phyloP scores from a whole-genome alignment of 208 protist genomes.

The Acanthamoeba sp. region DNA sequence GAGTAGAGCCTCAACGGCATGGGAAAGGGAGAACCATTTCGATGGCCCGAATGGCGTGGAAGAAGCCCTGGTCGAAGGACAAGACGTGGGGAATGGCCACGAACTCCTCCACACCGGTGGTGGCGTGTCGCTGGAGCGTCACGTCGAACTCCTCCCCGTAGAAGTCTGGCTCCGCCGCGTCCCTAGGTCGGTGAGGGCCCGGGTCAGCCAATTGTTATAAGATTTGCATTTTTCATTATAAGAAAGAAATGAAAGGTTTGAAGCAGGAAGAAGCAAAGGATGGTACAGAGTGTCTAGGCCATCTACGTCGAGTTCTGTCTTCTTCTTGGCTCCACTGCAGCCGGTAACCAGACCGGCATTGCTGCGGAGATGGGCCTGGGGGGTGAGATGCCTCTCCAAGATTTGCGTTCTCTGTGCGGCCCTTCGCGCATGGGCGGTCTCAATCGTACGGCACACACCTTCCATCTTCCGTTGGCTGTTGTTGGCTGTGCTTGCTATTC shows the following conservation, averaged over 20 bases:
- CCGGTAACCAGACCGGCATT: background rate
- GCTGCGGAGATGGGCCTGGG: background rate
- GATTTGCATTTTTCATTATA: background rate
- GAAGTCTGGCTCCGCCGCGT: conserved; percentile 34
- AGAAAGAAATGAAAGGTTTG: background rate
- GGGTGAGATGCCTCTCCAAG: background rate
- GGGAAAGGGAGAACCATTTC: conserved; percentile 46
- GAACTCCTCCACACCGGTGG: conserved; percentile 68
- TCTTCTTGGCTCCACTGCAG: conserved; percentile 1
- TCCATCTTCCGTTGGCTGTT: background rate
- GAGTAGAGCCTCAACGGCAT: too few species aligned
- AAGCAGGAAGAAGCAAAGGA: background rate
- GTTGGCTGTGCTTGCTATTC: background rate
- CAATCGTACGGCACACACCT: background rate
- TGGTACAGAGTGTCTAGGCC: background rate
- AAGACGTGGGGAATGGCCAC: conserved; percentile 76
- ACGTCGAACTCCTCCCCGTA: conserved; percentile 79
- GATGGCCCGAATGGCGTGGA: conserved; percentile 78
- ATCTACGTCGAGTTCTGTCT: background rate
- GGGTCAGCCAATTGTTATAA: background rate
- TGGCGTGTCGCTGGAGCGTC: conserved; percentile 11
- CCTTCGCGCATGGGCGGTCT: background rate
- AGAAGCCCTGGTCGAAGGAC: conserved; percentile 82
- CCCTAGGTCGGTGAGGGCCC: background rate
- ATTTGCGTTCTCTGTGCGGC: background rate